Evolutionary conservation across 345 rosid genomes (phyloP).

Genomic region (Noccaea bulbosa): DNA sequence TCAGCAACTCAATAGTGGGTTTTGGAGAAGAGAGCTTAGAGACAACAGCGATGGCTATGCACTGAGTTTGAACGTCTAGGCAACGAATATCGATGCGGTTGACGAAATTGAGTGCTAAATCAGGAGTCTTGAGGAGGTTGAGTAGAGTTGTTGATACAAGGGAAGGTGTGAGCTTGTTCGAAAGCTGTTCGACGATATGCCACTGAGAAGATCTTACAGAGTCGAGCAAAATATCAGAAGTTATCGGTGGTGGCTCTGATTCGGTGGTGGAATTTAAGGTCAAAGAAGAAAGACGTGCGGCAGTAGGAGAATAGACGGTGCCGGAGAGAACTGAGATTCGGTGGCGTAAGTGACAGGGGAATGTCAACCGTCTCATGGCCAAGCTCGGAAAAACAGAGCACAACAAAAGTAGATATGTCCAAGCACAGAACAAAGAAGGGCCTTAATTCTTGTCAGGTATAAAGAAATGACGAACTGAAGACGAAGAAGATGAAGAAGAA

Average conservation of each 20-base stretch:
- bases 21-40: constrained; percentile 64
- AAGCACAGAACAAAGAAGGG: not conserved
- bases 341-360: constrained; percentile 24
- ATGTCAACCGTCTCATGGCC: constrained; percentile 31
- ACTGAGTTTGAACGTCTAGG: constrained; percentile 62
- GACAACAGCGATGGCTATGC: constrained; percentile 61
- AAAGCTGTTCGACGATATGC: constrained; percentile 73
- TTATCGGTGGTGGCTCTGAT: constrained; percentile 31
- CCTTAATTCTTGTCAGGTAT: not conserved
- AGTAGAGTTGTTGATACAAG: constrained; percentile 54
- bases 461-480: not conserved
- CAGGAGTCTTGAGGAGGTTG: constrained; percentile 59
- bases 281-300: constrained; percentile 39
- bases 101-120: constrained; percentile 58
- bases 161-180: constrained; percentile 50
- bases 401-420: not conserved
- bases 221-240: constrained; percentile 16
- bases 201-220: constrained; percentile 65
- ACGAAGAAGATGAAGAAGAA: not conserved
- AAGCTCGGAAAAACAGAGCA: not conserved
- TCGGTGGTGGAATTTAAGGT: constrained; percentile 17
- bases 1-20: constrained; percentile 59
- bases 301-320: constrained; percentile 6
- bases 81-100: constrained; percentile 46
- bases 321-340: constrained; percentile 2